Base-by-base conservation (phyloP, 768 basidiomycete genomes). In the Mycena filopes region DNA sequence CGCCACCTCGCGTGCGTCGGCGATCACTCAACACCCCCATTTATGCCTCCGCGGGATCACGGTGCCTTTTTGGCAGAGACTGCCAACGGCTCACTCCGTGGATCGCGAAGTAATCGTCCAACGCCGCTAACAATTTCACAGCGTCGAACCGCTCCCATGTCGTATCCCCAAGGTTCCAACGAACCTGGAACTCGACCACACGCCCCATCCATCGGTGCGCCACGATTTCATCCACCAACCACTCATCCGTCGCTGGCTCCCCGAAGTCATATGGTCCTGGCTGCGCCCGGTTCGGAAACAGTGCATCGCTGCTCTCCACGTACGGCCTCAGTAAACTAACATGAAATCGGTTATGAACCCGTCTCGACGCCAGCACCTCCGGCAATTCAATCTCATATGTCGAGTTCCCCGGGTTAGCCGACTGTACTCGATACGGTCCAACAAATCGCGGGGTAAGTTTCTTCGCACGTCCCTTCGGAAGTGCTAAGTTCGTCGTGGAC, bases 201-300 rank as follows among this genome's bases (percentile, higher is more conserved):
- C 53, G 60, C 0, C 57, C 63, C 4, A 54, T 46, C 64, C 73
- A 73, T 16, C 65, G 36, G 55, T 78, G 74, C 0, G 68, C 72
- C 0, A 74, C 29, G 0, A 83, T 74, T 0, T 76, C 69, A 13
- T 82, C 77, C 1, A 84, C 77, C 9, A 75, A 67, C 72, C 73
- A 81, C 61, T 85, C 80, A 1, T 72, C 71, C 2, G 80, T 74
- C 6, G 75, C 70, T 1, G 61, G 59, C 0, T 53, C 65, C 0
- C 81, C 76, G 55, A 81, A 79, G 63, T 83, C 79, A 42, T 81
- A 83, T 16, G 75, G 74, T 28, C 74, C 72, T 2, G 68, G 66
- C 1, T 66, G 53, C 0, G 66, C 50, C 0, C 78, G 51, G 8
- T 73, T 65, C 0, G 80, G 82, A 70, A 84, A 84, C 38, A 76